Conservation (phyloP, 495 filamentous ascomycete species). For the Bombardia bombarda region DNA sequence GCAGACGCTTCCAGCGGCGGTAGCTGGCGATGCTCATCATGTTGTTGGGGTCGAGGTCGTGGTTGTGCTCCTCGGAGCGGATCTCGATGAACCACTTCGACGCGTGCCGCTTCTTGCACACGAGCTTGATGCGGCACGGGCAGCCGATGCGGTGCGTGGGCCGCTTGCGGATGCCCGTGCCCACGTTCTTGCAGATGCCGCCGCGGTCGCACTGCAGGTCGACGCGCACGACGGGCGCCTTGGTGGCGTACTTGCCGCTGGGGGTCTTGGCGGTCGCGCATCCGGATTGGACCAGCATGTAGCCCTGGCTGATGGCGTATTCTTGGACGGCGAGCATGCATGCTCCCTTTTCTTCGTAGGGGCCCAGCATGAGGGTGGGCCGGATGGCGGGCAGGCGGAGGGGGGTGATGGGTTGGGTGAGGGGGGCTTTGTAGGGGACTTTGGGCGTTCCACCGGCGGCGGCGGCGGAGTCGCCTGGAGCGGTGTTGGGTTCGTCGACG, state of each 20-base stretch:
- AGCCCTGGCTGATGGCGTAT: conserved; percentile 22
- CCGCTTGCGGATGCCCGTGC: conserved; percentile 18
- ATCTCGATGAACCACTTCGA: conserved; percentile 25
- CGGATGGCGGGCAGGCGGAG: conserved; percentile 14
- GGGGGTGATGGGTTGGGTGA: conserved; percentile 8
- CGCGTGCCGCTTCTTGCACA: conserved; percentile 17
- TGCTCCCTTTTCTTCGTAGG: conserved; percentile 17
- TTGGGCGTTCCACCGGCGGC: no score
- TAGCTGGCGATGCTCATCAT: conserved; percentile 19
- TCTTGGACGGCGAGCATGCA: conserved; percentile 10
- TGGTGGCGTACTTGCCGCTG: conserved; percentile 6
- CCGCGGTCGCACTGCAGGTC: conserved; percentile 21
- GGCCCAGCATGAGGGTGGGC: conserved; percentile 17
- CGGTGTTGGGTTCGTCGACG: background rate
- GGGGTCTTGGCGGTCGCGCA: conserved; percentile 10
- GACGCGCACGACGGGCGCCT: conserved; percentile 13
- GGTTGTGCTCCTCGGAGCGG: conserved; percentile 21
- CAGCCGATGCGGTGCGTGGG: conserved; percentile 18
- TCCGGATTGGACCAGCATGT: conserved; percentile 16
- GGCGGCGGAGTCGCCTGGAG: background rate
- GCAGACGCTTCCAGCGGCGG: conserved; percentile 18
- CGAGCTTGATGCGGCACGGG: conserved; percentile 17
- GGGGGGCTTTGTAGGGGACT: conserved; percentile 5
- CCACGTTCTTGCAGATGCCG: conserved; percentile 18
- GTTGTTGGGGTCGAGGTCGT: conserved; percentile 16